Conservation (phyloP, 2,329 filamentous ascomycete genomes). For the Capronia epimyces region DNA sequence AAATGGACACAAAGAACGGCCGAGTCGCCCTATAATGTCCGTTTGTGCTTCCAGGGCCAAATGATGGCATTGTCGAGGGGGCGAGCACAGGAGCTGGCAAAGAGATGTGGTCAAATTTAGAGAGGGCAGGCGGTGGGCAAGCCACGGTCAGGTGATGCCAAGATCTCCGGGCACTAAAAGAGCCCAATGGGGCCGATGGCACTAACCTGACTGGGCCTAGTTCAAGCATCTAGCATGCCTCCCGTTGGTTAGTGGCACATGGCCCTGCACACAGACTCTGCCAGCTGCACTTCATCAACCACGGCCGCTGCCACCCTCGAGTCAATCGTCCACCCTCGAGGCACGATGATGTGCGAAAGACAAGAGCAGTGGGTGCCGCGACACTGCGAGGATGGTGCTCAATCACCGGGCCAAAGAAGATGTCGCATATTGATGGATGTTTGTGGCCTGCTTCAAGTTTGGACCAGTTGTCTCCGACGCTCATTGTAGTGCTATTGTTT, state of each 20-base stretch:
- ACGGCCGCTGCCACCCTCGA: not conserved
- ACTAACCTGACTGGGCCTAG: not conserved
- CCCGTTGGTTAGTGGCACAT: not conserved
- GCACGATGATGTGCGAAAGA: too few relatives aligned
- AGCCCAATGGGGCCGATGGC: not conserved
- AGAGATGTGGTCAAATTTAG: constrained; percentile 25
- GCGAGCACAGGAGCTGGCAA: not conserved
- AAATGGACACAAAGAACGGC: not conserved
- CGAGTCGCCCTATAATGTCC: not conserved
- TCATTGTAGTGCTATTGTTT: too few relatives aligned
- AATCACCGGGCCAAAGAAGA: too few relatives aligned
- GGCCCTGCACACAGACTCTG: not conserved
- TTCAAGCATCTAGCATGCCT: not conserved
- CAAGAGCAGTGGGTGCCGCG: too few relatives aligned
- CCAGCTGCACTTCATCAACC: not conserved
- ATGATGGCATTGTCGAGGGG: not conserved
- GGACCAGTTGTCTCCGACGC: too few relatives aligned
- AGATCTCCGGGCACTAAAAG: constrained; percentile 17
- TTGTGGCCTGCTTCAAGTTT: too few relatives aligned
- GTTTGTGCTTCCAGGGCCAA: not conserved
- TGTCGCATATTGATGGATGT: too few relatives aligned
- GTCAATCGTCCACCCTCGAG: not conserved
- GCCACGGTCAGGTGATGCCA: constrained; percentile 22
- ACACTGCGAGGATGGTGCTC: too few relatives aligned
- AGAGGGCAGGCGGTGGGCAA: not conserved